Conservation (phyloP, 2,329 filamentous ascomycete genomes). For the Trichophyton mentagrophytes region DNA sequence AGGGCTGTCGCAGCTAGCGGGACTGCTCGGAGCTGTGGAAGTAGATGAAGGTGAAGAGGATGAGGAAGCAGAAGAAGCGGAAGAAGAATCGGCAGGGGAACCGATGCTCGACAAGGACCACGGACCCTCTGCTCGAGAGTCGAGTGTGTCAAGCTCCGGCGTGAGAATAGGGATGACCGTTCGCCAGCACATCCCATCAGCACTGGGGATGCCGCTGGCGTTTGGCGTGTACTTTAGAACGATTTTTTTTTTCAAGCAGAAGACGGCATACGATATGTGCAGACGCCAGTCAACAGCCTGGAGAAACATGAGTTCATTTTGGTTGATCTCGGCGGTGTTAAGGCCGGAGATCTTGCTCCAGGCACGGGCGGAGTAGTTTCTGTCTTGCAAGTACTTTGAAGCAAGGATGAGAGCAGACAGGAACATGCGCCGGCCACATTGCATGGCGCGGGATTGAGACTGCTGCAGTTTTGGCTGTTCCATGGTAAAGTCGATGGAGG, state of each 20-base stretch:
- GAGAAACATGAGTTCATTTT: slow-evolving; percentile 88
- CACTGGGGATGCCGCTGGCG: slow-evolving; percentile 28
- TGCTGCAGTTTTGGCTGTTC: slow-evolving; percentile 65
- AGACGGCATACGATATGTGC: slow-evolving; percentile 78
- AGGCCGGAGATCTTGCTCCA: slow-evolving; percentile 99
- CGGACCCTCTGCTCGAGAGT: slow-evolving; percentile 19
- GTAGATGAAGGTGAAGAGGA: slow-evolving; percentile 4
- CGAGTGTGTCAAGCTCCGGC: slow-evolving; percentile 42
- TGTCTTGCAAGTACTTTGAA: slow-evolving; percentile 94
- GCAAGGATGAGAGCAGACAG: slow-evolving; percentile 86
- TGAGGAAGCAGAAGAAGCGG: too few relatives aligned
- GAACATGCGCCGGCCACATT: slow-evolving; percentile 96
- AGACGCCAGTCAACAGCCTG: slow-evolving; percentile 85
- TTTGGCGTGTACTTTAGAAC: slow-evolving; percentile 70
- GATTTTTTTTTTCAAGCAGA: slow-evolving; percentile 90
- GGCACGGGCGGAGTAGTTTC: slow-evolving; percentile 91
- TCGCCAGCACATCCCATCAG: slow-evolving; percentile 29
- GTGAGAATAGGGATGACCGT: slow-evolving; percentile 44
- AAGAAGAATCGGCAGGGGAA: slow-evolving; percentile 7
- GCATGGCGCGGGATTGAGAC: slow-evolving; percentile 58
- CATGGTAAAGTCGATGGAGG: slow-evolving; percentile 67
- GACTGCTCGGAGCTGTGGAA: slow-evolving; percentile 6
- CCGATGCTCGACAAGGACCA: slow-evolving; percentile 11
- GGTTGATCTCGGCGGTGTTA: slow-evolving; percentile 84
- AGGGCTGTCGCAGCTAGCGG: neutral